Evolutionary conservation across 805 yeast species (phyloP).

Genomic region (Sugiyamaella valdiviana): DNA sequence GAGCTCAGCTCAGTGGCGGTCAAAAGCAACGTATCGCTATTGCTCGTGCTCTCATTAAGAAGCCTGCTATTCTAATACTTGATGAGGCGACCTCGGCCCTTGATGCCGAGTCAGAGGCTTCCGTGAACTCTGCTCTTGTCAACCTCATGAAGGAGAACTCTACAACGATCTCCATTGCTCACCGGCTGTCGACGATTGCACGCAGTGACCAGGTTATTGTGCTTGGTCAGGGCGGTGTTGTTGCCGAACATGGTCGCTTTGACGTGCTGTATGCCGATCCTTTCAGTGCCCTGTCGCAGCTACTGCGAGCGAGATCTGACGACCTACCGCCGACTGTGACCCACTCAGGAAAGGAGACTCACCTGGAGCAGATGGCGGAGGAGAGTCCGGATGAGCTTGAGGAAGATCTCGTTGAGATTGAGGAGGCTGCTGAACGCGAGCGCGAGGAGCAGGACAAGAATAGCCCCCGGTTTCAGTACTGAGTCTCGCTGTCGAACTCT

Average conservation of each 20-base stretch:
- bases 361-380: constrained; percentile 25
- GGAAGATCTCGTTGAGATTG: constrained; percentile 20
- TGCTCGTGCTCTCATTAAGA: constrained; percentile 75
- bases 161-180: constrained; percentile 83
- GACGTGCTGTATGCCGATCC: constrained; percentile 44
- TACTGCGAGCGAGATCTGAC: constrained; percentile 19
- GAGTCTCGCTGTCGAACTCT: too few relatives aligned
- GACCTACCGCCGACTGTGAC: constrained; percentile 1
- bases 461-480: not conserved
- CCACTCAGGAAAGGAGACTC: not conserved
- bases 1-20: constrained; percentile 88
- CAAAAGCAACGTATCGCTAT: constrained; percentile 90
- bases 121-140: constrained; percentile 67
- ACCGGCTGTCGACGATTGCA: constrained; percentile 79
- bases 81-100: constrained; percentile 96
- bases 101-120: constrained; percentile 81
- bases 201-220: constrained; percentile 79
- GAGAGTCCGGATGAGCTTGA: constrained; percentile 27
- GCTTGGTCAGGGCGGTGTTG: constrained; percentile 63
- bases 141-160: constrained; percentile 49
- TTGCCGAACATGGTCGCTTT: constrained; percentile 66
- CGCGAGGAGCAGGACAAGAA: too few relatives aligned
- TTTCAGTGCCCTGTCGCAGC: constrained; percentile 39
- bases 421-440: constrained; percentile 10
- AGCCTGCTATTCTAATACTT: constrained; percentile 73